Base-by-base conservation (phyloP, 176 grass and related monocot genomes). In the Bolboschoenus planiculmis region DNA sequence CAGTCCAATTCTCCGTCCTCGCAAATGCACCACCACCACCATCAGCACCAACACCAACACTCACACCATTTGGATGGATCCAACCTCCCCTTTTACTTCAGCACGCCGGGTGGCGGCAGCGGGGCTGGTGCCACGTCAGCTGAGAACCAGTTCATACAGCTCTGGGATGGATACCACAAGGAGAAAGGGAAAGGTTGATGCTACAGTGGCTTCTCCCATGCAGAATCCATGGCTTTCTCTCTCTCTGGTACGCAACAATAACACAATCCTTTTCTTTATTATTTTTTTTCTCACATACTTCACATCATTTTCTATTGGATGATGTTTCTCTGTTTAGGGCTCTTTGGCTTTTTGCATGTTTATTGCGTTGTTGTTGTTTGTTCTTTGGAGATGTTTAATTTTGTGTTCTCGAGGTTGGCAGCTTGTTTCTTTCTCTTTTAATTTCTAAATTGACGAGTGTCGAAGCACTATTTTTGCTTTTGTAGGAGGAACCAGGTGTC, bases 1-100 rank as follows among this genome's bases (percentile, higher is more conserved):
- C 94, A 93, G 94, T 97, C 94, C 94, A 97, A 97, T 93, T 93
- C 94, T 42, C 88, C 74, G 81, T 78, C 91, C 16, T 78, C 78
- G 18, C 90, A 87, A 33, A 83, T 89, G 7, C 85, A 81, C 60
- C 83, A 88, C 57, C 88, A 89, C 7, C 84, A 14, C 80, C 89
- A 89, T 0, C 89, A 87, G 3, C 82, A 91, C 8, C 88, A 88
- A 51, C 87, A 92, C 79, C 83, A 80, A 66, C 87, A 90, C 51
- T 88, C 93, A 34, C 43, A 87, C 66, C 48, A 85, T 51, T 54
- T 97, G 63, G 90, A 89, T 46, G 86, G 84, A 20, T 87, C 89
- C 0, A 93, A 91, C 85, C 87, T 88, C n/a, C 85, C 89, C 2
- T 90, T 93, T 76, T 87, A 87, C 68, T 90, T 87, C 10, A 84